Evolutionary conservation across 2,329 filamentous ascomycete genomes (phyloP).

Genomic region (Didymella exigua): DNA sequence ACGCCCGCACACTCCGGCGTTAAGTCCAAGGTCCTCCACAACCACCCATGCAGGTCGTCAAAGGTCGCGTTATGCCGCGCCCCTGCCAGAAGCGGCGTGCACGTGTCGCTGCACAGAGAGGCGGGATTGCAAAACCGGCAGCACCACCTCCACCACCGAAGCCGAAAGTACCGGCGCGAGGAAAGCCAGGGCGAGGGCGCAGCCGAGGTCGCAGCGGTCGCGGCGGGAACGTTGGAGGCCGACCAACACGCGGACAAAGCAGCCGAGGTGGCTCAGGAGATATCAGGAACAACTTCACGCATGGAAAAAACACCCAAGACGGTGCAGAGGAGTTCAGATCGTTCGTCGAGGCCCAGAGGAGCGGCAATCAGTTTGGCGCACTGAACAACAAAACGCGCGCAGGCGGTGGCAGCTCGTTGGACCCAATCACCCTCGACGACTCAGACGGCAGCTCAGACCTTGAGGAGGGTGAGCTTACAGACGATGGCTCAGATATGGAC

Average conservation of each 20-base stretch:
- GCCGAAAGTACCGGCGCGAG: slow-evolving; percentile 20
- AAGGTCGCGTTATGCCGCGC: slow-evolving; percentile 30
- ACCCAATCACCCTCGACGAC: slow-evolving; percentile 19
- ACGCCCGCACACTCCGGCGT: slow-evolving; percentile 1
- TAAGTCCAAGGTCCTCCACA: slow-evolving; percentile 5
- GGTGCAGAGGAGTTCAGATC: slow-evolving; percentile 13
- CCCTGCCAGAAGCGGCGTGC: slow-evolving; percentile 35
- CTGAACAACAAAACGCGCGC: slow-evolving; percentile 17
- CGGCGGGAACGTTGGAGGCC: slow-evolving; percentile 24
- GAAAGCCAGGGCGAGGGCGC: slow-evolving; percentile 17
- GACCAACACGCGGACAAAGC: slow-evolving; percentile 6
- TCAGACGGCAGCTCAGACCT: slow-evolving; percentile 15
- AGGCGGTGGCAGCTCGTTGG: slow-evolving; percentile 15
- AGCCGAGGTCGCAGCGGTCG: slow-evolving; percentile 10
- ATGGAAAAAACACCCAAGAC: background rate
- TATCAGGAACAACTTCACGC: slow-evolving; percentile 1
- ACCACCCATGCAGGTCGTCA: slow-evolving; percentile 17
- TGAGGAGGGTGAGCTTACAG: slow-evolving; percentile 23
- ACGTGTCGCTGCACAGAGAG: slow-evolving; percentile 27
- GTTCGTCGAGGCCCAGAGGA: slow-evolving; percentile 14
- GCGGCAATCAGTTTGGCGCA: slow-evolving; percentile 20
- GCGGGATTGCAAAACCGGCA: slow-evolving; percentile 3
- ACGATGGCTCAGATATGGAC: slow-evolving; percentile 16
- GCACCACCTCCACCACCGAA: slow-evolving; percentile 8
- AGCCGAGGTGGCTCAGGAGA: slow-evolving; percentile 5